Percentiles rank a stretch among this genome's conserved stretches.
phyloP scores from a whole-genome alignment of 2,329 filamentous ascomycete species.

The Botrytis tulipae region DNA sequence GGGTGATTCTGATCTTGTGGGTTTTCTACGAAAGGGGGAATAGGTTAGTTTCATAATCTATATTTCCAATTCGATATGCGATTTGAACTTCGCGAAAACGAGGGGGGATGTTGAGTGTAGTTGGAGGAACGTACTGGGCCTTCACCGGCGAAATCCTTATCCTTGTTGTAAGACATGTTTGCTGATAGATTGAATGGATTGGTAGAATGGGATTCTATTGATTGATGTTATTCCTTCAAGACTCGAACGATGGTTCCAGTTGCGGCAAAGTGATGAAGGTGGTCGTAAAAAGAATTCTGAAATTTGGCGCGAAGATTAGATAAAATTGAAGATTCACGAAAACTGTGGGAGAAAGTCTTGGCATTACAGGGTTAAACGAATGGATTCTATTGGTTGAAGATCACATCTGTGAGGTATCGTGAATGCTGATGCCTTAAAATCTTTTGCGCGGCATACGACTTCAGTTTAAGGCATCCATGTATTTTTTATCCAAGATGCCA shows the following conservation, averaged over 20 bases:
- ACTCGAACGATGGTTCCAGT: conserved; percentile 67
- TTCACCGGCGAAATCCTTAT: conserved; percentile 85
- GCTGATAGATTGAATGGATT: conserved; percentile 9
- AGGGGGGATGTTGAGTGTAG: background rate
- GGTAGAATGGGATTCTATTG: conserved; percentile 32
- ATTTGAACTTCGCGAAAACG: background rate
- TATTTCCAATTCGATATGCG: background rate
- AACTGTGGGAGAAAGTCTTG: conserved; percentile 31
- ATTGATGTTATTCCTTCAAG: conserved; percentile 60
- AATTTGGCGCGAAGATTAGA: background rate
- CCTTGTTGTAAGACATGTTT: conserved; percentile 94
- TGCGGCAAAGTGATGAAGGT: conserved; percentile 81
- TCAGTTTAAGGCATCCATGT: background rate
- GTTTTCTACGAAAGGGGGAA: conserved; percentile 62
- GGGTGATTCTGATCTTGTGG: conserved; percentile 98
- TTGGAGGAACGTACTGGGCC: conserved; percentile 66
- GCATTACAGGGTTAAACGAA: conserved; percentile 23
- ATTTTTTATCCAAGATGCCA: background rate
- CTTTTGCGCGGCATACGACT: background rate
- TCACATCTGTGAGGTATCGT: background rate
- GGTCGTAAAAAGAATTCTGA: conserved; percentile 20
- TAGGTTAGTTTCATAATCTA: conserved; percentile 14
- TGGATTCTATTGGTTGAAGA: conserved; percentile 18
- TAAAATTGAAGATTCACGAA: conserved; percentile 14
- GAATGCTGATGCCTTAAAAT: background rate